These are phyloP conservation scores for Xylaria sp. DNA, from an alignment of 2,329 filamentous ascomycete species.

Conservation along the genomic window DNA sequence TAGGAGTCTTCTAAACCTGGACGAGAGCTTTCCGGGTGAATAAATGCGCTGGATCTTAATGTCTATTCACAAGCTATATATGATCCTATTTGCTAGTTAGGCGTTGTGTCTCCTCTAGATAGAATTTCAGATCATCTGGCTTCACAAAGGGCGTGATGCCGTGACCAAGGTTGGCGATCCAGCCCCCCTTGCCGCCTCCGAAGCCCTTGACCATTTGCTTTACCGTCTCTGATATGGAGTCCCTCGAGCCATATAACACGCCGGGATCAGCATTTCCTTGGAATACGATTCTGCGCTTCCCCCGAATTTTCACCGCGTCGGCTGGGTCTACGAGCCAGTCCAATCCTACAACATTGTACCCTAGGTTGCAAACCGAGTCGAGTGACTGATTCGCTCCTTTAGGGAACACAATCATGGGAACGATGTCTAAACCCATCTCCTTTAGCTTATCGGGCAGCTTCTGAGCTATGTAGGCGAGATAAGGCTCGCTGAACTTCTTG, in stretches of 20 bases:
- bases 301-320: constrained; percentile 82
- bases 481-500: constrained; percentile 86
- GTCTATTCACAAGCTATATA: neutral
- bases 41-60: constrained; percentile 17
- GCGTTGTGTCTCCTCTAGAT: constrained; percentile 90
- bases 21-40: constrained; percentile 44
- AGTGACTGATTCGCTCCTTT: constrained; percentile 98
- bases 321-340: constrained; percentile 95
- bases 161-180: constrained; percentile 97
- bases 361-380: constrained; percentile 85
- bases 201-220: constrained; percentile 91
- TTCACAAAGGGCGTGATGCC: constrained; percentile 97
- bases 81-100: constrained; percentile 60
- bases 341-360: constrained; percentile 92
- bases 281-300: constrained; percentile 78
- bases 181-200: constrained; percentile 79
- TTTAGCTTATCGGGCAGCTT: constrained; percentile 79
- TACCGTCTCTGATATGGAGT: constrained; percentile 84
- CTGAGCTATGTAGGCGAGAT: constrained; percentile 83
- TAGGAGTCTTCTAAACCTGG: constrained; percentile 47
- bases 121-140: constrained; percentile 92
- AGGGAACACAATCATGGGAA: constrained; percentile 98
- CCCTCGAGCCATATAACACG: constrained; percentile 85
- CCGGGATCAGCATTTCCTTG: constrained; percentile 98
- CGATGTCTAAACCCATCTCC: constrained; percentile 78